Base-by-base conservation (phyloP, 192 early-diverging fungal genomes). In the Neocallimastix lanati region DNA sequence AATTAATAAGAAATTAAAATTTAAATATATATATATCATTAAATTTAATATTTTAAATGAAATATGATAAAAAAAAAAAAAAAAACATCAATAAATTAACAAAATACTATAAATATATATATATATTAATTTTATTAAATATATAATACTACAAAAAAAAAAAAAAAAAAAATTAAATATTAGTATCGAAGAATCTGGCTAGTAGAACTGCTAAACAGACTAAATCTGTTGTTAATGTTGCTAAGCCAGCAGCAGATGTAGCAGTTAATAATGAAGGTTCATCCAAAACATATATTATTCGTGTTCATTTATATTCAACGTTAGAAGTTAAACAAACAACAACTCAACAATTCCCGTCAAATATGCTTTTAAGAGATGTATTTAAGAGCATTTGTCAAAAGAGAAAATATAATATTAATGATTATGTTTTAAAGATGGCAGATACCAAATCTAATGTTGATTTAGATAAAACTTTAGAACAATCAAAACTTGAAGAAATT, bases 271-370 rank as follows among this genome's bases (percentile, higher is more conserved):
- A 12, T 6, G 28, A 76, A 33, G 9, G 15, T 29, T 28, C 28
- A 76, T 50, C 33, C 1, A 40, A 81, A 40, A 81, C 36, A 29
- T 30, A 29, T 18, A n/a, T 38, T 30, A 28, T 37, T 29, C 25
- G 82, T n/a, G 85, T 92, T 29, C 87, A 90, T 80, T 81, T 92
- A 28, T 89, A 90, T 83, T 87, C 87, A 21, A 92, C 91, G 12
- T 82, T 92, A 27, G 93, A 96, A 78, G 94, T 97, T 29, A 89
- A 95, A 80, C 94, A 94, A 40, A 96, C 95, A 0, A 98, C 96
- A 1, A 97, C 95, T 1, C 90, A 98, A 15, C 91, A 91, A 67
- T 89, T 95, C 15, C 82, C 88, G 67, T 84, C 88, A 15, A 88
- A 90, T 78, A 92, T 91, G 81, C 89, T 92, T 25, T 88, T 99